Base-by-base conservation (phyloP, 2,329 filamentous ascomycete genomes). In the Aschersonia sp. region DNA sequence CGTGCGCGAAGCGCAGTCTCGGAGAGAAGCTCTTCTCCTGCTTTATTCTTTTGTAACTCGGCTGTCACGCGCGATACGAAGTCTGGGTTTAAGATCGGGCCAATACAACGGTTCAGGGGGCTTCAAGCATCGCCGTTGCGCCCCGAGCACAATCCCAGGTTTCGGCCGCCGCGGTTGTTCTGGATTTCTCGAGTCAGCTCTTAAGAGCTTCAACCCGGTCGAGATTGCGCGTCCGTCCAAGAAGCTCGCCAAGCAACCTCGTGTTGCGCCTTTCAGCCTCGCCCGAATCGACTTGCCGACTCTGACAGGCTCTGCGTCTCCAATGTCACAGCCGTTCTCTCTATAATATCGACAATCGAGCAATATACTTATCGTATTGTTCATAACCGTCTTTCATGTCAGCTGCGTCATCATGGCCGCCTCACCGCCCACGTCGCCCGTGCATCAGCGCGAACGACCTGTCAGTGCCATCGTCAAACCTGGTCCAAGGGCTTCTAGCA, bases 391-490 rank as follows among this genome's bases (percentile, higher is more conserved):
- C 2, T 38, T 38, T 38, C 7, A 38, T 12, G 35, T 38, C 12
- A 38, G 7, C 12, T 38, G 35, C 12, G 7, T 49, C 56, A 58
- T 56, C 56, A 85, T 85, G 81, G 77, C 80, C 59, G 73, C 72
- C 64, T 85, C 83, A 64, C 83, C 82, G 65, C 84, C 84, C 62
- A 73, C 69, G 51, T 88, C 84, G 61, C 83, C 73, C 61, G 67
- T 71, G 60, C 64, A 66, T 52, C 56, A 66, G 51, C 69, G 75
- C 54, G 77, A 79, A 65, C 78, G 88, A 65, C 88, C 89, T 47
- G 73, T 87, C 73, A 94, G 86, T 70, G 82, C 80, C 62, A 82
- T 94, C 72, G 78, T 89, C 59, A 81, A 84, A 58, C 76, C 85
- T 44, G 74, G 84, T 43, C 75, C 72, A 29, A 66, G 87, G 63